Evolutionary conservation across 1,284 basidiomycete genomes (phyloP), one percentile per base, ranked within the genome.

Genomic region (Leccinum variabile): DNA sequence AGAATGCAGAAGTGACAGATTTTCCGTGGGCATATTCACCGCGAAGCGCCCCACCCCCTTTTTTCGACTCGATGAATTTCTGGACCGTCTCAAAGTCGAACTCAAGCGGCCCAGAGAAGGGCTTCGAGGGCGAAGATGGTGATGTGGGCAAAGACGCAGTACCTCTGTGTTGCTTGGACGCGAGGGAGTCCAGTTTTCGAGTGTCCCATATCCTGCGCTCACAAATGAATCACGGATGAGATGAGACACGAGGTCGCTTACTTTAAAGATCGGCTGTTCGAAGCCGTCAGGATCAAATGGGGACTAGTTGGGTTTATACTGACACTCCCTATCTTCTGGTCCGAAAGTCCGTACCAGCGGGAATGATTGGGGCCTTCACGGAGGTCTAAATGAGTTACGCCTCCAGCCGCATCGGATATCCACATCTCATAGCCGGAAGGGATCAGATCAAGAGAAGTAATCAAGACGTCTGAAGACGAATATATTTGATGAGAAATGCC

Each of bases 1-100:
- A 93, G 67, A 88, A 92, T 0, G 89, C 91, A 9, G 91, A 86
- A 66, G 87, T 92, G 50, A 86, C 89, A 18, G 89, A 89, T 72
- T 90, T 90, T 59, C 84, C 81, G 69, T 93, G 91, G 11, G 73
- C 72, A 80, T 84, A 89, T 68, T 88, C 84, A 2, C 79, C 87
- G 8, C 89, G 84, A 46, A 90, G 74, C 35, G 77, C 76, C 0
- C 82, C 80, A 56, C 79, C 78, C 7, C 88, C 89, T 39, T 75
- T 72, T 65, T 81, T 79, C 4, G 86, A 82, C 11, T 79, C 74
- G 7, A 81, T 65, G 61, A 82, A 85, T 32, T 81, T 73, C 13
- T 80, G 74, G 9, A 92, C 75, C 2, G 70, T 74, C 9, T 84
- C 83, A 32, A 73, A 69, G 44, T 84, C 81, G 57, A 86, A 84